These are phyloP conservation scores for Colletotrichum shisoi DNA, from an alignment of 2,329 filamentous ascomycete species.

Conservation along the genomic window DNA sequence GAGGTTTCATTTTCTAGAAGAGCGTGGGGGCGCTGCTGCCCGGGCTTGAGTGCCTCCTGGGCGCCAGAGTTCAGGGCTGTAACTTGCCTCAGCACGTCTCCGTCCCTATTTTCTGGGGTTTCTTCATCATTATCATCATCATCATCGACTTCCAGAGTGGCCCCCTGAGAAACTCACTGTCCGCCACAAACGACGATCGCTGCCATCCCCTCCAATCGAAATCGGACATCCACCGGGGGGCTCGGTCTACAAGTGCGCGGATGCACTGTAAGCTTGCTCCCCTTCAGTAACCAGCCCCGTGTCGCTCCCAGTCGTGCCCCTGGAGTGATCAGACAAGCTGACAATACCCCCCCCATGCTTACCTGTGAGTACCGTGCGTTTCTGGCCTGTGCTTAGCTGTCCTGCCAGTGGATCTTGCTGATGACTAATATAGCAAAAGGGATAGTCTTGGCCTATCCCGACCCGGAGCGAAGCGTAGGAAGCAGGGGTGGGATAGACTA, in stretches of 20 bases:
- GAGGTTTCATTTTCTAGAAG: too few relatives aligned
- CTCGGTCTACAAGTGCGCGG: constrained; percentile 1
- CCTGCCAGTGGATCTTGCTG: too few relatives aligned
- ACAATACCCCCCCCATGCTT: too few relatives aligned
- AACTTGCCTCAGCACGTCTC: neutral
- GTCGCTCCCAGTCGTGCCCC: constrained; percentile 22
- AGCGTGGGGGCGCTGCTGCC: neutral
- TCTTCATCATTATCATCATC: neutral
- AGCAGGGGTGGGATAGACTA: too few relatives aligned
- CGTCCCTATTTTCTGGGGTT: neutral
- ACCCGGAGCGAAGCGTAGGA: too few relatives aligned
- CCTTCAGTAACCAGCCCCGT: constrained; percentile 29
- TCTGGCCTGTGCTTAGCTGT: too few relatives aligned
- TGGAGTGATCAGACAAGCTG: too few relatives aligned
- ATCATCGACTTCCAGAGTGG: neutral
- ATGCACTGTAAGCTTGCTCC: constrained; percentile 22
- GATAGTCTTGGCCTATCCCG: too few relatives aligned
- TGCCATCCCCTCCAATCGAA: constrained; percentile 9
- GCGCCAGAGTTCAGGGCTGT: neutral
- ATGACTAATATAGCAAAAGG: too few relatives aligned
- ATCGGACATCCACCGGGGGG: too few relatives aligned
- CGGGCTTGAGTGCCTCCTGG: neutral
- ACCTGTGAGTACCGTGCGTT: too few relatives aligned
- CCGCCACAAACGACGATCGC: constrained; percentile 6
- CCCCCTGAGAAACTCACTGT: neutral